phyloP scores from a whole-genome alignment of 805 yeast species.

The Starmerella apis region DNA sequence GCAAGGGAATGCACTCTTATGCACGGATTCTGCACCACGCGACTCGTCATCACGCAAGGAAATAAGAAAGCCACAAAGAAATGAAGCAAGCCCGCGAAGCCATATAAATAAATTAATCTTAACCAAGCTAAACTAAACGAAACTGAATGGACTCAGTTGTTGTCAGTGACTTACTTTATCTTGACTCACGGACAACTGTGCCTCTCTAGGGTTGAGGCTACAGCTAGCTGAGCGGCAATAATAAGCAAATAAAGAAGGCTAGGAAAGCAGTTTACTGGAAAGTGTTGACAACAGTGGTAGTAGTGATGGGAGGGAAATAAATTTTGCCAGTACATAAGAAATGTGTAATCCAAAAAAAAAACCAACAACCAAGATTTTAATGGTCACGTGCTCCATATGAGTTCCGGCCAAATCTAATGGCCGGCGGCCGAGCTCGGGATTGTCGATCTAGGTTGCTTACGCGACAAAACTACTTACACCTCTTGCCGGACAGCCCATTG shows the following conservation, averaged over 20 bases:
- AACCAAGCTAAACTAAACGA: too few species aligned
- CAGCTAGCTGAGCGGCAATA: neutral
- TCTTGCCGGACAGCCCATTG: slow-evolving; percentile 4
- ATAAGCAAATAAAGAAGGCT: neutral
- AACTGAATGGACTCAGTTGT: too few species aligned
- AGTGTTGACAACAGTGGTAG: neutral
- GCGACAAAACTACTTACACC: neutral
- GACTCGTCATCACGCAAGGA: neutral
- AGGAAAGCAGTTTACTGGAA: too few species aligned
- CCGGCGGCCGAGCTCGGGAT: slow-evolving; percentile 5
- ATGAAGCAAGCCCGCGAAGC: too few species aligned
- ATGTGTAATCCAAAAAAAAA: neutral
- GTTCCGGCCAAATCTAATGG: neutral
- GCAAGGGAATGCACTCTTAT: slow-evolving; percentile 3
- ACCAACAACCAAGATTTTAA: too few species aligned
- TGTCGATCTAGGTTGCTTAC: neutral
- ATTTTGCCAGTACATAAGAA: neutral
- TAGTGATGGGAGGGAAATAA: neutral
- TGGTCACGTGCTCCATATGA: too few species aligned
- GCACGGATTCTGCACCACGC: neutral
- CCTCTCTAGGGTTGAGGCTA: neutral
- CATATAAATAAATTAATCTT: too few species aligned
- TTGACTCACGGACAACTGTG: too few species aligned
- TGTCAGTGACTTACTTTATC: too few species aligned
- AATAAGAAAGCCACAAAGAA: too few species aligned